Evolutionary conservation across 2,329 filamentous ascomycete genomes (phyloP).

Genomic region (Colletotrichum neosansevieriae): DNA sequence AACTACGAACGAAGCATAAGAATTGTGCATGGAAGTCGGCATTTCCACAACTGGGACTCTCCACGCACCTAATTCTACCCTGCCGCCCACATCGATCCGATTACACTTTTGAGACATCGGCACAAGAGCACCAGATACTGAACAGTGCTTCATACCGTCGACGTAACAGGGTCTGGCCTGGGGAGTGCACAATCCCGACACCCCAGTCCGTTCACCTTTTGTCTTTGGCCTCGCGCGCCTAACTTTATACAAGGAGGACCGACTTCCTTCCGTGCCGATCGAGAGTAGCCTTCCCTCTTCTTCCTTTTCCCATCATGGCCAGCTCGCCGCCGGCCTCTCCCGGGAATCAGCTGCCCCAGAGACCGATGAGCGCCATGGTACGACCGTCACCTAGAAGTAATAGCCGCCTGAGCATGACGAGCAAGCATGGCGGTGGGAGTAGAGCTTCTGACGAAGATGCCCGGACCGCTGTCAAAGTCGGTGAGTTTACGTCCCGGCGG

Average conservation of each 20-base stretch:
- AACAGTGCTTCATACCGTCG: slow-evolving; percentile 30
- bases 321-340: slow-evolving; percentile 78
- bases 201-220: slow-evolving; percentile 18
- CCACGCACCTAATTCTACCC: slow-evolving; percentile 23
- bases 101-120: slow-evolving; percentile 33
- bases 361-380: slow-evolving; percentile 86
- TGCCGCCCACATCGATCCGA: slow-evolving; percentile 27
- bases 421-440: slow-evolving; percentile 80
- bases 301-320: slow-evolving; percentile 64
- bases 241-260: slow-evolving; percentile 33
- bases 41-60: slow-evolving; percentile 19
- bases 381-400: slow-evolving; percentile 79
- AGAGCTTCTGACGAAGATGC: slow-evolving; percentile 90
- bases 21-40: slow-evolving; percentile 32
- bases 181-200: slow-evolving; percentile 30
- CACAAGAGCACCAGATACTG: slow-evolving; percentile 25
- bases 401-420: slow-evolving; percentile 87
- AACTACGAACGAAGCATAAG: slow-evolving; percentile 28
- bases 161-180: slow-evolving; percentile 34
- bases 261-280: slow-evolving; percentile 32
- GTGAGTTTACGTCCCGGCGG: slow-evolving; percentile 67
- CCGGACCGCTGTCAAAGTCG: slow-evolving; percentile 95
- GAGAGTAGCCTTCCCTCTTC: slow-evolving; percentile 29
- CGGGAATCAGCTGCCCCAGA: slow-evolving; percentile 63
- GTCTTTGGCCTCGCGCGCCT: slow-evolving; percentile 18